These are phyloP conservation scores for Vaucheria bursata DNA, from an alignment of 352 stramenopile genomes.

Conservation along the genomic window DNA sequence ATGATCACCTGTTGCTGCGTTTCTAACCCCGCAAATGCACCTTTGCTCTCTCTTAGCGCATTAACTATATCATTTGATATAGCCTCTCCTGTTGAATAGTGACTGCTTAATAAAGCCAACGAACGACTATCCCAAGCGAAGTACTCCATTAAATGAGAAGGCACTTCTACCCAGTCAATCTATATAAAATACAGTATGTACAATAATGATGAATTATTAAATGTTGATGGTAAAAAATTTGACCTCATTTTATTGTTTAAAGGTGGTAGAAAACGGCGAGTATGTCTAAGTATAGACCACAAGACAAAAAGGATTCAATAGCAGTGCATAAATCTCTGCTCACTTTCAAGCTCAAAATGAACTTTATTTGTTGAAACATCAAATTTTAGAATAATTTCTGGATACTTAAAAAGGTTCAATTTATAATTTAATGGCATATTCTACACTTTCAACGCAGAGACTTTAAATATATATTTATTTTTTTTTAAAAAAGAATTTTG, in stretches of 20 bases:
- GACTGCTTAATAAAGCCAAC: slow-evolving; percentile 52
- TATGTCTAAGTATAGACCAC: not conserved
- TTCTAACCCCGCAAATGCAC: slow-evolving; percentile 77
- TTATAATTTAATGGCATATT: no score
- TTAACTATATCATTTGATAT: slow-evolving; percentile 67
- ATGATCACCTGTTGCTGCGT: slow-evolving; percentile 56
- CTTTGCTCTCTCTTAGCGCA: slow-evolving; percentile 63
- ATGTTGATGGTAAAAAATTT: not conserved
- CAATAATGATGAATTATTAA: not conserved
- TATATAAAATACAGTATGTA: not conserved
- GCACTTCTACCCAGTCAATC: slow-evolving; percentile 61
- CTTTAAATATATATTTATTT: no score
- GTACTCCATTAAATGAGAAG: slow-evolving; percentile 94
- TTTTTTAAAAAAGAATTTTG: no score
- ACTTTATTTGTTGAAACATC: no score
- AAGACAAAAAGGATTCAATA: not conserved
- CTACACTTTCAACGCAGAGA: no score
- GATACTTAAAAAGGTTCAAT: no score
- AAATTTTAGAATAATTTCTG: no score
- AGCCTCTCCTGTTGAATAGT: slow-evolving; percentile 66
- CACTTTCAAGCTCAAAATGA: no score
- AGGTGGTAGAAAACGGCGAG: not conserved
- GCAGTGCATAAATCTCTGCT: no score
- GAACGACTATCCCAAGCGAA: slow-evolving; percentile 83
- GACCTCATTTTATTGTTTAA: not conserved